A percentile compares a stretch with the other conserved stretches of the same genome.
Conservation (phyloP, 768 basidiomycete species). For the Coprinellus micaceus region DNA sequence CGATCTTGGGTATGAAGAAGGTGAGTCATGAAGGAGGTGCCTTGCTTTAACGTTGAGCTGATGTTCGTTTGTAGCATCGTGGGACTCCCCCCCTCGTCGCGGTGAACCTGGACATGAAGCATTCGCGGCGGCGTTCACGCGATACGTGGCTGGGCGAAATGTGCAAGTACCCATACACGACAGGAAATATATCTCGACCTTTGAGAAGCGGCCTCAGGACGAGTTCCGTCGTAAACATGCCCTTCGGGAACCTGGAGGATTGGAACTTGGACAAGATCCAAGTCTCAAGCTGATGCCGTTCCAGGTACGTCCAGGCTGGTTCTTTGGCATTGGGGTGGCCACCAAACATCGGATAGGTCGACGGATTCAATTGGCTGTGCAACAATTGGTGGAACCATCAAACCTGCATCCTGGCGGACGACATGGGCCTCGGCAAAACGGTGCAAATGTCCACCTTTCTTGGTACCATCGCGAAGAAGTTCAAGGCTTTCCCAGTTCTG, state of each 20-base stretch:
- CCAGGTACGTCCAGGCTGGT: slow-evolving; percentile 48
- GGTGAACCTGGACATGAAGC: slow-evolving; percentile 56
- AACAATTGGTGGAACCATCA: slow-evolving; percentile 87
- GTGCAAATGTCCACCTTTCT: slow-evolving; percentile 88
- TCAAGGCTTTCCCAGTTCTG: slow-evolving; percentile 70
- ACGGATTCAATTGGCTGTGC: slow-evolving; percentile 81
- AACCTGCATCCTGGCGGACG: slow-evolving; percentile 89
- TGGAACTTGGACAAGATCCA: slow-evolving; percentile 63
- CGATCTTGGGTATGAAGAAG: slow-evolving; percentile 89
- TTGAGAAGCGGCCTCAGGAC: slow-evolving; percentile 54
- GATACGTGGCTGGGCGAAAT: slow-evolving; percentile 58
- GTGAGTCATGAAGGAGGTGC: slow-evolving; percentile 37
- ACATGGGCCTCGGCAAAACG: slow-evolving; percentile 96
- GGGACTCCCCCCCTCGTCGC: slow-evolving; percentile 81
- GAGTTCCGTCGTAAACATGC: slow-evolving; percentile 45
- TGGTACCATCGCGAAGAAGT: slow-evolving; percentile 54
- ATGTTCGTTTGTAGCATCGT: slow-evolving; percentile 57
- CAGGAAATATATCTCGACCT: slow-evolving; percentile 24
- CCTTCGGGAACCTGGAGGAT: slow-evolving; percentile 50
- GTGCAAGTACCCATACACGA: slow-evolving; percentile 58
- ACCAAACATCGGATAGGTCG: slow-evolving; percentile 41
- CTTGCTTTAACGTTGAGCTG: not conserved
- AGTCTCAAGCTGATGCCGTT: slow-evolving; percentile 79
- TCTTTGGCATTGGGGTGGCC: no score
- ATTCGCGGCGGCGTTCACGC: slow-evolving; percentile 63